Percentiles rank a stretch among this genome's conserved stretches.
These are phyloP conservation scores for Lonicera japonica DNA, from an alignment of 129 eudicot genomes.

Conservation along the genomic window DNA sequence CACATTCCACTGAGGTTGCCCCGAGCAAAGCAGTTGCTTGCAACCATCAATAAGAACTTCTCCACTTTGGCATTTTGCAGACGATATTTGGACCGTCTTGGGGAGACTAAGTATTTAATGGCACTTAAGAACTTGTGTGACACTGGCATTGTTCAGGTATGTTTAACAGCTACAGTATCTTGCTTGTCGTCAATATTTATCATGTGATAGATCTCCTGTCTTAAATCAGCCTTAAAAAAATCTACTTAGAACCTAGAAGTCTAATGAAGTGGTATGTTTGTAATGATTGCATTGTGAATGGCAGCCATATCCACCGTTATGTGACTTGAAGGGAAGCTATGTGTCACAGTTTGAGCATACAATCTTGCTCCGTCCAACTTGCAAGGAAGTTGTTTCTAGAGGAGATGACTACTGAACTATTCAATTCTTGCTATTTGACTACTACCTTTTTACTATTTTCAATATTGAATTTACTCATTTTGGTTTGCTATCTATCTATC, in stretches of 20 bases:
- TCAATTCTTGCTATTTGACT: too few species aligned
- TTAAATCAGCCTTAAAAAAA: too few species aligned
- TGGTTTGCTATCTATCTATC: too few species aligned
- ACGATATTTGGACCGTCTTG: constrained; percentile 93
- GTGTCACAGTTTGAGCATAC: constrained; percentile 97
- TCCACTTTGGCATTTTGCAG: constrained; percentile 96
- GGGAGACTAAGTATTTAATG: constrained; percentile 94
- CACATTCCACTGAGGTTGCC: constrained; percentile 90
- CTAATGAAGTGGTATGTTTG: too few species aligned
- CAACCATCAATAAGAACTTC: constrained; percentile 85
- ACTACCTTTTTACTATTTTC: too few species aligned
- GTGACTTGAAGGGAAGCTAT: constrained; percentile 88
- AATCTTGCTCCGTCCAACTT: constrained; percentile 91
- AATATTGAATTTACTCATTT: too few species aligned
- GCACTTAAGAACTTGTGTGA: constrained; percentile 96
- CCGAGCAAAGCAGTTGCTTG: constrained; percentile 92
- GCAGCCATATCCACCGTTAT: constrained; percentile 98
- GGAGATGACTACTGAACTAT: constrained; percentile 65
- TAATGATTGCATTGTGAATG: neutral
- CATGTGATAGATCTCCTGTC: too few species aligned
- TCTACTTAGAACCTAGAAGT: too few species aligned
- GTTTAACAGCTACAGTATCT: neutral
- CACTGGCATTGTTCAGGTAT: constrained; percentile 97
- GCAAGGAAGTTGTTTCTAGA: constrained; percentile 94
- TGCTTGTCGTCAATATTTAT: too few species aligned